Conservation (phyloP, 2,329 filamentous ascomycete genomes). For the Penicillium expansum region DNA sequence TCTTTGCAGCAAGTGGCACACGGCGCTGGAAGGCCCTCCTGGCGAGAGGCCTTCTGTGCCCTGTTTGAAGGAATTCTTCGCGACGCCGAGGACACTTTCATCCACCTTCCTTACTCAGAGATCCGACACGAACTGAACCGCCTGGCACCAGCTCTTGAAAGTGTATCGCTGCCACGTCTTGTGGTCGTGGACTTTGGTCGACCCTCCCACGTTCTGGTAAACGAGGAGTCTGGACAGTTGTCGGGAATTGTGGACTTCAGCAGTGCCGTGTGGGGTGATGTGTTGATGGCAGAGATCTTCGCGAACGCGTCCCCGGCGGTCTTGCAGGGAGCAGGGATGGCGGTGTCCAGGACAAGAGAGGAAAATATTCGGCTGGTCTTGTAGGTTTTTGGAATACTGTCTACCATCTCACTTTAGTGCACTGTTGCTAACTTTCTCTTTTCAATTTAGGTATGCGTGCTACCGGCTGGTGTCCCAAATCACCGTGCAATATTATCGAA, state of each 20-base stretch:
- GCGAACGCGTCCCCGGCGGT: slow-evolving; percentile 36
- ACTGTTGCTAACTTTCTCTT: background rate
- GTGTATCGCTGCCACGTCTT: slow-evolving; percentile 52
- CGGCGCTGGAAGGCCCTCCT: slow-evolving; percentile 49
- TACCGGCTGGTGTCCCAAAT: slow-evolving; percentile 39
- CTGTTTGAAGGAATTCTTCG: slow-evolving; percentile 55
- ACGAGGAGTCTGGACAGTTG: slow-evolving; percentile 48
- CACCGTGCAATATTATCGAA: slow-evolving; percentile 41
- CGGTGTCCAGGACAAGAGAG: slow-evolving; percentile 21
- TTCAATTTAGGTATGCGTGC: slow-evolving; percentile 36
- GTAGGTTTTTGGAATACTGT: slow-evolving; percentile 25
- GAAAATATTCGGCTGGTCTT: slow-evolving; percentile 35
- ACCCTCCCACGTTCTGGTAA: slow-evolving; percentile 52
- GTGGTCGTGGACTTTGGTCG: slow-evolving; percentile 51
- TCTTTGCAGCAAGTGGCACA: slow-evolving; percentile 47
- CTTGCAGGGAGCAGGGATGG: slow-evolving; percentile 36
- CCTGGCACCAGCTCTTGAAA: slow-evolving; percentile 48
- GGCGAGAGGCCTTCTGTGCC: slow-evolving; percentile 53
- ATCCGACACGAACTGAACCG: slow-evolving; percentile 51
- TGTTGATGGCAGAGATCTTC: slow-evolving; percentile 53
- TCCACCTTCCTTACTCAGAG: slow-evolving; percentile 56
- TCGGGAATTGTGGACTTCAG: slow-evolving; percentile 54
- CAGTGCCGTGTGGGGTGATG: slow-evolving; percentile 56
- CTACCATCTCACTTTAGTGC: background rate
- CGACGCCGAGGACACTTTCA: slow-evolving; percentile 58